Base-by-base conservation (phyloP, 2,329 filamentous ascomycete genomes). In the Clarireedia hainanense region DNA sequence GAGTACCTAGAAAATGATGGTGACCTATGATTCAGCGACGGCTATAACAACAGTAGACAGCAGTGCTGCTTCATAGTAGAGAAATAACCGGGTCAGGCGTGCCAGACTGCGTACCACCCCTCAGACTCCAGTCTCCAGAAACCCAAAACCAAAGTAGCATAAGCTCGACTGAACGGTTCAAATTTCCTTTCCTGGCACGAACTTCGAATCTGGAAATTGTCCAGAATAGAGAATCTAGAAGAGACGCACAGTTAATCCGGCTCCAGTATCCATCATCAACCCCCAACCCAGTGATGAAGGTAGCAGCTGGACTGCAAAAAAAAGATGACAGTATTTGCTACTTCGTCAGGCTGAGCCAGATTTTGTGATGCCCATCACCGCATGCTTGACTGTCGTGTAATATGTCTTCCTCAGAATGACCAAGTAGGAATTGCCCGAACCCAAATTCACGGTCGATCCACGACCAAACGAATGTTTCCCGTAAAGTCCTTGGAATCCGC, bases 281-380 rank as follows among this genome's bases (percentile, higher is more conserved):
- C 9, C 58, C 50, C 50, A 65, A 60, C 0, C 63, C 65, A 0
- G 60, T 64, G 47, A 67, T 56, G 59, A 63, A 66, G 4, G 50
- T 58, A 1, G 51, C 34, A 15, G 46, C 57, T 7, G 56, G 57
- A n/a, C 62, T 55, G 15, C 50, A 50, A 54, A 78, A 61, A 61
- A 48, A 74, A 77, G 0, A 65, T 67, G 26, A 77, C 72, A 0
- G 69, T 68, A 48, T 72, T 69, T 0, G 76, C 75, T 54, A 79
- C 70, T 60, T 80, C 76, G 45, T 77, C 73, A 0, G 76, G 72
- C 4, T 27, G 14, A 9, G 53, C 53, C 24, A 55, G 40, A 36
- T 46, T 47, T 52, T 3, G 50, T 52, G 12, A 52, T 37, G 1
- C 50, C 42, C 2, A 47, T 34, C 5, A 52, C 42, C 17, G 40